phyloP scores from a whole-genome alignment of 805 yeast genomes.

The Lipomyces spencermartinsiae region DNA sequence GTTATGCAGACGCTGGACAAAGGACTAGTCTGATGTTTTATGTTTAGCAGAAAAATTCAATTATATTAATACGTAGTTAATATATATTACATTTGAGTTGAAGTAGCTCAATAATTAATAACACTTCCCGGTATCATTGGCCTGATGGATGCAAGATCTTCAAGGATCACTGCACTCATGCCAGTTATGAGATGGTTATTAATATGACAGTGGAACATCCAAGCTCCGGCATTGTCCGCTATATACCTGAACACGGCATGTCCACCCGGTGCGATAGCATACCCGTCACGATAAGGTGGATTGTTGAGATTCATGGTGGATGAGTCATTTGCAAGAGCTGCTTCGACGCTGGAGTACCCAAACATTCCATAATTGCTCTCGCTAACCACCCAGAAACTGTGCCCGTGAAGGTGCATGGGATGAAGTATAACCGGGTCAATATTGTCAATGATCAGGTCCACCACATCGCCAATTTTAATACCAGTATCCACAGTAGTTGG shows the following conservation, averaged over 20 bases:
- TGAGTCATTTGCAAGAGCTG: constrained; percentile 25
- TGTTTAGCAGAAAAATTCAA: no score
- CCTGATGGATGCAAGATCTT: neutral
- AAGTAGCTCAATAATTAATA: no score
- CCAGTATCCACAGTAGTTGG: constrained; percentile 47
- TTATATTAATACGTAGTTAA: no score
- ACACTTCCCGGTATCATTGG: no score
- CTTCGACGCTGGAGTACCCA: constrained; percentile 38
- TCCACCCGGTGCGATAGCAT: constrained; percentile 80
- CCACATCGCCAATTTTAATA: constrained; percentile 63
- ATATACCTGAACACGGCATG: constrained; percentile 84
- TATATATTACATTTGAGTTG: no score
- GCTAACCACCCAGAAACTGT: constrained; percentile 66
- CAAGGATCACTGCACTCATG: constrained; percentile 17
- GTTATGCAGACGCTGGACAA: no score
- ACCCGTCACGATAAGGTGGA: constrained; percentile 84
- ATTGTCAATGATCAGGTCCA: constrained; percentile 81
- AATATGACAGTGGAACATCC: constrained; percentile 83
- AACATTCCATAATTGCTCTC: constrained; percentile 50
- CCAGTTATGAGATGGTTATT: constrained; percentile 15
- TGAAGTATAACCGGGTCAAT: constrained; percentile 81
- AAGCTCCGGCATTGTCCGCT: constrained; percentile 95
- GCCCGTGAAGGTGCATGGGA: constrained; percentile 82
- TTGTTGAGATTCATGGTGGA: constrained; percentile 54
- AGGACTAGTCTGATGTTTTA: no score